A percentile compares a stretch with the other conserved stretches of the same genome.
Evolutionary conservation across 2,329 filamentous ascomycete genomes (phyloP).

Genomic region (Aureobasidium vineae): DNA sequence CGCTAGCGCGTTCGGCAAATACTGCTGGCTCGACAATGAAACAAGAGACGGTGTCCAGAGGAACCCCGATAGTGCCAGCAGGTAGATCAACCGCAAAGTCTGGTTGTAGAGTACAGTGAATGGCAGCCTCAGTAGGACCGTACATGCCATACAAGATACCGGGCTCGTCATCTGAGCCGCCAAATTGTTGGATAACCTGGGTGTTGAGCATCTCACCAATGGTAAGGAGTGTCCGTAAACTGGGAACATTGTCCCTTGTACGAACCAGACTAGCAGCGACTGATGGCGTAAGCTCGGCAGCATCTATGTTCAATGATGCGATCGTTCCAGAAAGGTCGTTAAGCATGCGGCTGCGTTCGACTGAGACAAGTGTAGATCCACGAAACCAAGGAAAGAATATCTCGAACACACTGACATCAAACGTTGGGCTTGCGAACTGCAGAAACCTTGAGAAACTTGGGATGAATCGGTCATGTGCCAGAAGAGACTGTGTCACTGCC

Average conservation of each 20-base stretch:
- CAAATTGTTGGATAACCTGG: slow-evolving; percentile 76
- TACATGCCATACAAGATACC: slow-evolving; percentile 91
- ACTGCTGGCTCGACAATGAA: slow-evolving; percentile 60
- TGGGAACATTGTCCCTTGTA: slow-evolving; percentile 64
- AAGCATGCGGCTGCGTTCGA: slow-evolving; percentile 67
- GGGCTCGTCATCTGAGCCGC: slow-evolving; percentile 51
- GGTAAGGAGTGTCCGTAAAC: slow-evolving; percentile 70
- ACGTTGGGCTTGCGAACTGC: slow-evolving; percentile 88
- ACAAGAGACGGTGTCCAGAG: slow-evolving; percentile 76
- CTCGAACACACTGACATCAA: slow-evolving; percentile 93
- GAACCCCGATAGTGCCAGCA: slow-evolving; percentile 70
- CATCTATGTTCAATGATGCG: slow-evolving; percentile 67
- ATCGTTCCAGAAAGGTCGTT: slow-evolving; percentile 71
- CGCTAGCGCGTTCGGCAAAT: slow-evolving; percentile 29
- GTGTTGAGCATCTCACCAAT: slow-evolving; percentile 91
- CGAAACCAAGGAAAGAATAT: slow-evolving; percentile 84
- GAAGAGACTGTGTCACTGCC: slow-evolving; percentile 75
- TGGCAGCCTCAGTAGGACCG: slow-evolving; percentile 86
- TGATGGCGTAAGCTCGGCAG: slow-evolving; percentile 84
- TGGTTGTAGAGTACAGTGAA: slow-evolving; percentile 79
- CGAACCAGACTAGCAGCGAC: slow-evolving; percentile 75
- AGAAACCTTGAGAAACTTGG: slow-evolving; percentile 76
- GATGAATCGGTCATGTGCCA: slow-evolving; percentile 77
- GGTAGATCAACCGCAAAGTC: slow-evolving; percentile 57
- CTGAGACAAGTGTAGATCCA: slow-evolving; percentile 70